phyloP scores from a whole-genome alignment of 139 green algal species.

The Chlamydomonas asymmetrica region DNA sequence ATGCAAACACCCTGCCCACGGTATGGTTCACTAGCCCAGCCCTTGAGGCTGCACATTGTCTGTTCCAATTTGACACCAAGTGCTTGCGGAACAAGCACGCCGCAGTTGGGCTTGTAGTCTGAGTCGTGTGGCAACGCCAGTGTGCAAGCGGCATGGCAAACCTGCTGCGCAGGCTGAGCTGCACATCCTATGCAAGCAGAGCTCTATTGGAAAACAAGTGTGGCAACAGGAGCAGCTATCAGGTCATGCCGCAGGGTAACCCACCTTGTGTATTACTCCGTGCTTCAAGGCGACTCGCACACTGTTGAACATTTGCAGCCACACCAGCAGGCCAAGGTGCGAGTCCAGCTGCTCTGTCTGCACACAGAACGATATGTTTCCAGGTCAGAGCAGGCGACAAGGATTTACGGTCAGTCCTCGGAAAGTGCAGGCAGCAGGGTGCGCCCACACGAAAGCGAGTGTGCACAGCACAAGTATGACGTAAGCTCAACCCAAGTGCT shows the following conservation, averaged over 20 bases:
- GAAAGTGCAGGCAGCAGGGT: background rate
- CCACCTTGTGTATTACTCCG: slow-evolving; percentile 14
- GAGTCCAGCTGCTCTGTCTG: slow-evolving; percentile 14
- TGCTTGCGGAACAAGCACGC: no score
- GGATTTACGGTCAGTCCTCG: background rate
- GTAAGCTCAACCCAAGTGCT: background rate
- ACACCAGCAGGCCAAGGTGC: slow-evolving; percentile 14
- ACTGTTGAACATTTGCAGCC: slow-evolving; percentile 21
- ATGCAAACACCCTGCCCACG: no score
- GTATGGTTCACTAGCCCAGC: no score
- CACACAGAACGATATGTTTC: no score
- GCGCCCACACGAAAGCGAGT: background rate
- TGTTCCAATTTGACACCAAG: no score
- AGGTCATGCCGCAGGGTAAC: background rate
- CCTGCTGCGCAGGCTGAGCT: background rate
- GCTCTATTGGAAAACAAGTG: background rate
- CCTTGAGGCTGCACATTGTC: no score
- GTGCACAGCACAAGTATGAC: slow-evolving; percentile 17
- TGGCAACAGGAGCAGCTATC: background rate
- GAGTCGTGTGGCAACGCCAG: no score
- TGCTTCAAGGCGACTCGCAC: slow-evolving; percentile 9
- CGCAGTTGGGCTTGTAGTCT: background rate
- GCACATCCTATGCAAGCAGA: background rate
- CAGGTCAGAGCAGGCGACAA: no score
- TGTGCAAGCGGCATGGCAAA: no score